These are phyloP conservation scores for Suhomyces sp. DNA, from an alignment of 805 yeast genomes.

Conservation along the genomic window DNA sequence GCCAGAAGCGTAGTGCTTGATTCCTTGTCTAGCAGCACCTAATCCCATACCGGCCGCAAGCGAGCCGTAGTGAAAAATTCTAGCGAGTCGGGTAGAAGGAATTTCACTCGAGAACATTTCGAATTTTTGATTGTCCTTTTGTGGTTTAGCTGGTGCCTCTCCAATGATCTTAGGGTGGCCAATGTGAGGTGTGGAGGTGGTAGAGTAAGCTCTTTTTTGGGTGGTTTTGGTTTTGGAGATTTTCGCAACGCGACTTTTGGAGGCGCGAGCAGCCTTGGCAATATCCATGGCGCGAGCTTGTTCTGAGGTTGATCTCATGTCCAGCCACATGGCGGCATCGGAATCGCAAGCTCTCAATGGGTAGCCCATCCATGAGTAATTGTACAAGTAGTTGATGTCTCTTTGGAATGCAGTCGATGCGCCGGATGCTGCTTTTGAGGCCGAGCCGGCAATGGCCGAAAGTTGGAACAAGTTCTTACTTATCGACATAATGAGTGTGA, in stretches of 20 bases:
- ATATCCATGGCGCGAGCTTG: conserved; percentile 2
- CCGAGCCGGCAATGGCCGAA: conserved; percentile 25
- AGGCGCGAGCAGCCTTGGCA: background rate
- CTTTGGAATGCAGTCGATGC: conserved; percentile 15
- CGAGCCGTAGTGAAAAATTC: conserved; percentile 89
- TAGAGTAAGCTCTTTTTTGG: background rate
- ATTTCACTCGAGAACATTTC: conserved; percentile 55
- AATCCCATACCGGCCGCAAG: conserved; percentile 89
- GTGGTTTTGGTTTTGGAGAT: conserved; percentile 7
- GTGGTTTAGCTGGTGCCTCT: conserved; percentile 4
- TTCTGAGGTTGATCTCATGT: conserved; percentile 6
- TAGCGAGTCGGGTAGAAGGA: conserved; percentile 81
- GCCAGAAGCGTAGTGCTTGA: conserved; percentile 63
- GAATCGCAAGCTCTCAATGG: conserved; percentile 21
- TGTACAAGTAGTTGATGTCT: conserved; percentile 21
- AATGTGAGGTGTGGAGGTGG: conserved; percentile 4
- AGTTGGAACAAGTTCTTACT: conserved; percentile 20
- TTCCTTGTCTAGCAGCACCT: conserved; percentile 76
- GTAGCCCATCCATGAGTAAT: conserved; percentile 17
- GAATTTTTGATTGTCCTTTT: conserved; percentile 5
- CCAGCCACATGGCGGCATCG: conserved; percentile 23
- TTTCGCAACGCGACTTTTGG: too few species aligned
- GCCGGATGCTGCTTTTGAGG: conserved; percentile 17
- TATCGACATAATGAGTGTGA: conserved; percentile 1
- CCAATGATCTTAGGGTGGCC: conserved; percentile 4